Percentiles rank a stretch among this genome's conserved stretches.
Evolutionary conservation across 805 yeast genomes (phyloP).

Genomic region (Wickerhamomyces subpelliculosus): DNA sequence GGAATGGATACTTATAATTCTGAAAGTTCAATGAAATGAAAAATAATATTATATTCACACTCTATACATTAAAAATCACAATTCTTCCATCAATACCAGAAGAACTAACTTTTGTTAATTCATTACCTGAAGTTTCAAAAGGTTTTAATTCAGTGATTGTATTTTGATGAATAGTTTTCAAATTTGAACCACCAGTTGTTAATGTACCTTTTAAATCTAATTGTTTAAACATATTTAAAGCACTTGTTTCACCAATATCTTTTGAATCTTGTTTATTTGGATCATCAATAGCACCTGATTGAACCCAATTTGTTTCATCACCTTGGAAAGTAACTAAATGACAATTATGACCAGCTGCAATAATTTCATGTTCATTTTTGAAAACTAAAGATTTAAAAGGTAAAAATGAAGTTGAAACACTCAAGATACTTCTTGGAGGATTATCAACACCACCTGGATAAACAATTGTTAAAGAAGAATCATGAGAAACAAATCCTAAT

Average conservation of each 20-base stretch:
- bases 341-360: constrained; percentile 91
- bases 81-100: constrained; percentile 91
- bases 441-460: constrained; percentile 65
- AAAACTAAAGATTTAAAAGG: constrained; percentile 79
- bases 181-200: constrained; percentile 34
- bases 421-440: constrained; percentile 55
- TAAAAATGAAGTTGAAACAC: constrained; percentile 58
- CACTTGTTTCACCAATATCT: constrained; percentile 57
- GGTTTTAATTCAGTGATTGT: constrained; percentile 66
- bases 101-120: constrained; percentile 56
- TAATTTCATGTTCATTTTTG: constrained; percentile 55
- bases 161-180: constrained; percentile 85
- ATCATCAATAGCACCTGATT: constrained; percentile 36
- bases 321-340: constrained; percentile 85
- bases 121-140: constrained; percentile 36
- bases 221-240: constrained; percentile 90
- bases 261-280: constrained; percentile 47
- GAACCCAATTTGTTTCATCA: constrained; percentile 55
- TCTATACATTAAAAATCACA: constrained; percentile 60
- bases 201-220: constrained; percentile 89
- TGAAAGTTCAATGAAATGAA: not conserved
- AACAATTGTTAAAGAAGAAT: constrained; percentile 73
- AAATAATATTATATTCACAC: not conserved
- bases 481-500: constrained; percentile 80
- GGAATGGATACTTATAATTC: not conserved